Base-by-base conservation (phyloP, 2,329 filamentous ascomycete genomes). In the Fusarium veterinarium region DNA sequence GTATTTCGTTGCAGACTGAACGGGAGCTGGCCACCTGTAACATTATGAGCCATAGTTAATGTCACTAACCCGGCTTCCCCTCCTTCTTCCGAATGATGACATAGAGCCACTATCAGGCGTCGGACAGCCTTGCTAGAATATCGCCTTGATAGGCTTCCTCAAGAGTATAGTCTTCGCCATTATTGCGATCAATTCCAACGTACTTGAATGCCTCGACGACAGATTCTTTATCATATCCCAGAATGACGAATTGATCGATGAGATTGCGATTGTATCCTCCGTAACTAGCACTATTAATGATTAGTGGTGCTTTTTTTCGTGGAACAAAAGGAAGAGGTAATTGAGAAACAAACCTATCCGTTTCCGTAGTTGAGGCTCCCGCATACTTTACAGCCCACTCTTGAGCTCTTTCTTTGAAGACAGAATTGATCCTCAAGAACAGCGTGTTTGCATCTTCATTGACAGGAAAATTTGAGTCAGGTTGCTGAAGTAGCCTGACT, bases 391-490 rank as follows among this genome's bases (percentile, higher is more conserved):
- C 31, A 2, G 48, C 31, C n/a, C 48, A 51, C 4, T 51, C n/a
- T 12, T 25, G 48, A 8, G 48, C n/a, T 12, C 4, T 25, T 25
- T 35, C 31, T 25, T 6, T 25, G 17, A 49, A 42, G 6, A 16
- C 9, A 42, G n/a, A n/a, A 7, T 10, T n/a, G 41, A 11, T 16
- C n/a, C 11, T 9, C 41, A 6, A 1, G 10, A 23, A 42, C 14
- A 11, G 14, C 9, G 9, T 2, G n/a, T 23, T 13, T 42, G 41
- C 41, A 17, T 51, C 48, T 8, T 5, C 8, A 11, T 51, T 35
- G 11, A 23, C 5, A 19, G 48, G 31, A 1, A 8, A 20, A 3
- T 3, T 2, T 16, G n/a, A 0, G 31, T 35, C 2, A 2, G 31
- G 48, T 2, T 51, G 6, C 12, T 11, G n/a, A 4, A 51, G 31